Percentiles rank a stretch among this genome's conserved stretches.
phyloP scores from a whole-genome alignment of 805 yeast genomes.

The Yarrowia keelungensis region DNA sequence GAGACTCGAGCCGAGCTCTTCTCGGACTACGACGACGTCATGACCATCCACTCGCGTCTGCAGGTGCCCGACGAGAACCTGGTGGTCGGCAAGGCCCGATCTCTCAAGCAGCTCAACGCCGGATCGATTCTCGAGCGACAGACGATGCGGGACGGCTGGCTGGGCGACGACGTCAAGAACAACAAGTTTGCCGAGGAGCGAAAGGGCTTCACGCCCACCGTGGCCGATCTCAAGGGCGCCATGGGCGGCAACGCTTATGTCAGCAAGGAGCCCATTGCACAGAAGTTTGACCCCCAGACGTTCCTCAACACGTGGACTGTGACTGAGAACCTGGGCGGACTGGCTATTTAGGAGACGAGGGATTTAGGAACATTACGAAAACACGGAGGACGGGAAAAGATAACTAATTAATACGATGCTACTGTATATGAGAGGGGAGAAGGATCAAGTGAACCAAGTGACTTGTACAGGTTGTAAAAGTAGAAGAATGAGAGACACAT shows the following conservation, averaged over 20 bases:
- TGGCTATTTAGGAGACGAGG: neutral
- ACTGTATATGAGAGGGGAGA: neutral
- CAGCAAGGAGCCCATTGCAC: constrained; percentile 35
- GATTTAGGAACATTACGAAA: neutral
- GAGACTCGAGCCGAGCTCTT: constrained; percentile 26
- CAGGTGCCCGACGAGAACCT: constrained; percentile 30
- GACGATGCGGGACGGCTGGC: constrained; percentile 36
- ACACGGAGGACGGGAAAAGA: neutral
- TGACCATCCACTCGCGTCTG: constrained; percentile 9
- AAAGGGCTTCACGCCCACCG: constrained; percentile 36
- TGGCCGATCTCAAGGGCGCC: constrained; percentile 35
- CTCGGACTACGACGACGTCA: constrained; percentile 29
- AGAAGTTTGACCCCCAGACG: constrained; percentile 34
- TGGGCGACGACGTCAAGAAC: constrained; percentile 31
- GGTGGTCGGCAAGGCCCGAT: constrained; percentile 23
- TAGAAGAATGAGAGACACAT: too few relatives aligned
- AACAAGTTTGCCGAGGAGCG: constrained; percentile 36
- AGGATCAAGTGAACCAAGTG: too few relatives aligned
- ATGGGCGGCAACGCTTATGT: constrained; percentile 23
- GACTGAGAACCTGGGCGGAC: constrained; percentile 9
- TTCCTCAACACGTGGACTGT: constrained; percentile 36
- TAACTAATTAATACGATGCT: neutral
- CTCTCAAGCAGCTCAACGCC: constrained; percentile 35
- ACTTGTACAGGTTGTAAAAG: too few relatives aligned
- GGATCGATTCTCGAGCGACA: constrained; percentile 35